phyloP scores from a whole-genome alignment of 805 yeast genomes.

The Hanseniaspora vineae region DNA sequence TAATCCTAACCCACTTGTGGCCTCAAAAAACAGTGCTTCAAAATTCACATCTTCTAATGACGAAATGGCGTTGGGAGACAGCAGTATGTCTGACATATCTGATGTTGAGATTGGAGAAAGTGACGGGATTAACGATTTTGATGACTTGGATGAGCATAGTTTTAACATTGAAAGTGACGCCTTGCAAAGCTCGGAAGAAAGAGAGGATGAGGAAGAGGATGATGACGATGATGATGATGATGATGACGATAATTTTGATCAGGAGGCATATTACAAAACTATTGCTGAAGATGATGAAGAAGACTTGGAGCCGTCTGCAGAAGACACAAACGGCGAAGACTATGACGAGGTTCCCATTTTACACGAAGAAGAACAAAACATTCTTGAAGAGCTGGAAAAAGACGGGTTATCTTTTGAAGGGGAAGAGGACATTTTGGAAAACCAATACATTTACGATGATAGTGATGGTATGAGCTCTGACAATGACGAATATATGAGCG shows the following conservation, averaged over 20 bases:
- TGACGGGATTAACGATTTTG: neutral
- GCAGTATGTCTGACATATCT: slow-evolving; percentile 2
- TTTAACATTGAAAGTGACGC: neutral
- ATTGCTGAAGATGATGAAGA: slow-evolving; percentile 19
- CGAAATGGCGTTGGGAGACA: neutral
- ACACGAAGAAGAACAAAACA: slow-evolving; percentile 21
- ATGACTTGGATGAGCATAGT: neutral
- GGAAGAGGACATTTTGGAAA: slow-evolving; percentile 19
- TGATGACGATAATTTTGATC: slow-evolving; percentile 24
- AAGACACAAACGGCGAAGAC: slow-evolving; percentile 20
- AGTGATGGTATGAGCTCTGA: slow-evolving; percentile 20
- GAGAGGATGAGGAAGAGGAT: slow-evolving; percentile 3
- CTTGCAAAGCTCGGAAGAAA: neutral
- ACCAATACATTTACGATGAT: slow-evolving; percentile 10
- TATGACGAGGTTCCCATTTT: slow-evolving; percentile 19
- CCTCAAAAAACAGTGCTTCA: too few relatives aligned
- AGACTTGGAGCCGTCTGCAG: slow-evolving; percentile 21
- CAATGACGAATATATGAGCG: slow-evolving; percentile 22
- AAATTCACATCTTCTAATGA: too few relatives aligned
- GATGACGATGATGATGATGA: slow-evolving; percentile 19
- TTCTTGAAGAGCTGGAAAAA: slow-evolving; percentile 19
- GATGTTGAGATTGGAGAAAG: neutral
- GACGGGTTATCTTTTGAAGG: slow-evolving; percentile 22
- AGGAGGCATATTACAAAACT: slow-evolving; percentile 19
- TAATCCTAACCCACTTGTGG: too few relatives aligned